Evolutionary conservation across 164 flowering plant species (phyloP), one percentile per base, ranked within the genome.

Genomic region (Pachysandra terminalis): DNA sequence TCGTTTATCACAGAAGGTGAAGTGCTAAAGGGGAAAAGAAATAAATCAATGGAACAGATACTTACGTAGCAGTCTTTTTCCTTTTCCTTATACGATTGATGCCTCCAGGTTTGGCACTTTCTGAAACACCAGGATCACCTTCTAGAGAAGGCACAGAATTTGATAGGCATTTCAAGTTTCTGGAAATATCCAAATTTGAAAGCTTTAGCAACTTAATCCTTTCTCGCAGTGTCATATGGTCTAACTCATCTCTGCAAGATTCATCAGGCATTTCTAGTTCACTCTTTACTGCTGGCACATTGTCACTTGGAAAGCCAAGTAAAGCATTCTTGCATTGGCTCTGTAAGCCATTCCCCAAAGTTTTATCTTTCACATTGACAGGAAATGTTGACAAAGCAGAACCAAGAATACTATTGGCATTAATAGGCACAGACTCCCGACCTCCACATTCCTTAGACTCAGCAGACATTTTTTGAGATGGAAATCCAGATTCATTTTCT

Each of bases 21-120:
- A 26, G 7, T 32, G 3, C 24, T 7, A 9, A 15, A 17, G 19
- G 24, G 19, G 59, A 45, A 19, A 53, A 26, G 32, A 65, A 22
- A 53, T 49, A 57, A 45, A 19, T 22, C 60, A 63, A 16, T 15
- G 32, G 64, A 23, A 52, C 7, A 59, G 60, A 64, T 7, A 24
- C 13, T 72, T 86, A 89, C 96, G 91, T 89, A 40, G 79, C 89
- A 65, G 95, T 89, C 74, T 81, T 89, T 72, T 78, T 88, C 71
- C 91, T 84, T 77, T 85, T 93, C 56, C 85, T 68, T 25, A 68
- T 77, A 51, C 74, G 81, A 19, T 54, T 75, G 37, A 76, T 37
- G 64, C 59, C 73, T 23, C 64, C 35, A 56, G 83, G 73, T 66
- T 72, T 70, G 58, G 68, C 67, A 73, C 77, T 68, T 65, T 80